phyloP scores from a whole-genome alignment of 179 eudicot species.

The Drosera spatulata region DNA sequence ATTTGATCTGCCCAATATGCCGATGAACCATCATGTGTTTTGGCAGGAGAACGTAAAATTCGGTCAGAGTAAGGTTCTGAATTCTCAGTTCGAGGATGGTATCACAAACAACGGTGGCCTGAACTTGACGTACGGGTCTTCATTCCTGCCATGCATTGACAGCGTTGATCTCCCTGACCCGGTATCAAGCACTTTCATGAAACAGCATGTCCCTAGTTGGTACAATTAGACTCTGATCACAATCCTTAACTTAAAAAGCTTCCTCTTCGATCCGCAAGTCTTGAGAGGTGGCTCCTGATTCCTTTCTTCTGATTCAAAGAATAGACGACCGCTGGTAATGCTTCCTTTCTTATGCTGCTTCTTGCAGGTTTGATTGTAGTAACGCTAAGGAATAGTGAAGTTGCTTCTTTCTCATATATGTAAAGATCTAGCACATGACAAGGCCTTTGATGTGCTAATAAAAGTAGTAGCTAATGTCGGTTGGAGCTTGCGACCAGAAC shows the following conservation, averaged over 20 bases:
- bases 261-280: background rate
- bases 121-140: background rate
- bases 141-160: background rate
- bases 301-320: too few species aligned
- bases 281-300: background rate
- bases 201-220: conserved; percentile 4
- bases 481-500: too few species aligned
- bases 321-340: background rate
- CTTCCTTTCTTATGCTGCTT: background rate
- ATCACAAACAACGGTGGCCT: conserved; percentile 1
- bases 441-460: background rate
- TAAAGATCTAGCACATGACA: background rate
- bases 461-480: background rate
- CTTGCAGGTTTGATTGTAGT: background rate
- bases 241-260: background rate
- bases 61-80: conserved; percentile 2
- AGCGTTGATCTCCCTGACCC: background rate
- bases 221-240: conserved; percentile 1
- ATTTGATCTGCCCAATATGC: background rate
- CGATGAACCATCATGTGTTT: background rate
- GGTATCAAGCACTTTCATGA: background rate
- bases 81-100: background rate
- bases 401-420: background rate
- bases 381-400: background rate
- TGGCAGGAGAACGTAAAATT: conserved; percentile 6